Evolutionary conservation across 352 stramenopile genomes (phyloP), one percentile per base, ranked within the genome.

Genomic region (Labyrinthula sp.): DNA sequence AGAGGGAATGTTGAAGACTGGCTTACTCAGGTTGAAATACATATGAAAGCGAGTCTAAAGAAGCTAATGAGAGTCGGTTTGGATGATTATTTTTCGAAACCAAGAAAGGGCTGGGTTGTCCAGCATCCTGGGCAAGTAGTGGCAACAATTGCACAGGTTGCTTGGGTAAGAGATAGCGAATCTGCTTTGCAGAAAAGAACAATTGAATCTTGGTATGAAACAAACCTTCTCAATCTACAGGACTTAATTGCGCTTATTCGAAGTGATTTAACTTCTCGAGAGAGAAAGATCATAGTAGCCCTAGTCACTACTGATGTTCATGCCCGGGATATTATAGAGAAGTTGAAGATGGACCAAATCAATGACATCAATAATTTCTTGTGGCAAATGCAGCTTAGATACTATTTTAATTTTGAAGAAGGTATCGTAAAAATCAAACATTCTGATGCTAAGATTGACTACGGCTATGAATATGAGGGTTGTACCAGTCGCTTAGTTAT

Each of bases 281-380:
- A 59, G 66, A 77, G 33, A 64, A 75, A 0, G 82, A 74, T 87
- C 9, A 92, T 93, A 40, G 81, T 92, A 0, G 77, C 81, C 0
- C 56, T 93, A 7, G 87, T 78, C 0, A 82, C 92, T 41, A 91
- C 91, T 30, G 79, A 93, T 48, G 82, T 94, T n/a, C 82, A 94
- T 46, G 82, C 82, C 9, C 76, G 82, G 25, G 82, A 94, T 57
- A 79, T 93, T 21, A 89, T 88, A 9, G 68, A 75, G 4, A 83
- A 85, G 27, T 62, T 93, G 7, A 38, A 35, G 14, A 72, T 86
- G 12, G 63, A 74, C 17, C 69, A 85, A 47, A 78, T 83, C 29
- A 75, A 90, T 22, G 62, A 75, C 27, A 75, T 69, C 2, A 84
- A 82, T 12, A 82, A 91, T 37, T 93, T 93, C 45, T 82, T 82